Conservation (phyloP, 106 monocot genomes). For the Dioscorea zingiberensis region DNA sequence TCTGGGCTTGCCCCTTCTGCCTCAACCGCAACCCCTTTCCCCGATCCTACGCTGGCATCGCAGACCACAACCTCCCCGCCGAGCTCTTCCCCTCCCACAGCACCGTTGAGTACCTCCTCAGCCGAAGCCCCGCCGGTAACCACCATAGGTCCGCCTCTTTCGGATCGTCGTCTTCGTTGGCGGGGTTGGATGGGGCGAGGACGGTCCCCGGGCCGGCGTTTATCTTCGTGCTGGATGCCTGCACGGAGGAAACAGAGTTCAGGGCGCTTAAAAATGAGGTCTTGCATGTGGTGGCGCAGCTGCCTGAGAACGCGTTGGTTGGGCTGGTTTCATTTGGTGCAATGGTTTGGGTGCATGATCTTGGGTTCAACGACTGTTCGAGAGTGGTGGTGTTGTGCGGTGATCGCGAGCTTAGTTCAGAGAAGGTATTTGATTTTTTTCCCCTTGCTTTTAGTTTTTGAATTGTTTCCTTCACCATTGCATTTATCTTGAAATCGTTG, state of each 20-base stretch:
- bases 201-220: constrained; percentile 21
- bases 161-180: constrained; percentile 10
- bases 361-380: constrained; percentile 59
- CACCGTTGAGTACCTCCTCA: constrained; percentile 85
- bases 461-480: not conserved
- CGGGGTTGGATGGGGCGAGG: not conserved
- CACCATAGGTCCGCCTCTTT: constrained; percentile 11
- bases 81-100: constrained; percentile 96
- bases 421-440: constrained; percentile 39
- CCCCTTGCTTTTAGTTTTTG: not conserved
- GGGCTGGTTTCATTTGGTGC: constrained; percentile 75
- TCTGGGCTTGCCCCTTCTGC: constrained; percentile 90
- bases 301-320: constrained; percentile 67
- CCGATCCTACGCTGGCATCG: constrained; percentile 65
- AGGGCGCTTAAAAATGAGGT: constrained; percentile 65
- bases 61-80: constrained; percentile 82
- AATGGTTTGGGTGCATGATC: constrained; percentile 80
- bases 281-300: constrained; percentile 50
- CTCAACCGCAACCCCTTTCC: constrained; percentile 57
- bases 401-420: constrained; percentile 52
- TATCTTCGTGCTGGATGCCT: constrained; percentile 69
- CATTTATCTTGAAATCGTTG: too few relatives aligned
- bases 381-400: constrained; percentile 60
- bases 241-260: constrained; percentile 53
- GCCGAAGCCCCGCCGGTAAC: constrained; percentile 11